Percentiles rank a stretch among this genome's conserved stretches.
phyloP scores from a whole-genome alignment of 2,329 filamentous ascomycete genomes.

The Phialophora chinensis region DNA sequence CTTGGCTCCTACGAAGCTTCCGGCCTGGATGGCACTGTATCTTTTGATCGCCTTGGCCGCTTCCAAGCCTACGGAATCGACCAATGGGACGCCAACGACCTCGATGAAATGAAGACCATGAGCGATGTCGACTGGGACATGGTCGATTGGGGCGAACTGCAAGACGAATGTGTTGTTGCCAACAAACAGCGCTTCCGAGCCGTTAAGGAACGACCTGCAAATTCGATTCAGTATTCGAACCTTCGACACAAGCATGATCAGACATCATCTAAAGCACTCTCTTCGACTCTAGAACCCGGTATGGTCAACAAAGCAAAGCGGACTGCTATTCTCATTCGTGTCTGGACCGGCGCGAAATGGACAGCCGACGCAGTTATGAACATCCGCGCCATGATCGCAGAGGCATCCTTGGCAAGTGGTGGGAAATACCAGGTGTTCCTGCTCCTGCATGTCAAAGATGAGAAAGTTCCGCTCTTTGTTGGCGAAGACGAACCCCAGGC shows the following conservation, averaged over 20 bases:
- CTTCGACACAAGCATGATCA: conserved; percentile 39
- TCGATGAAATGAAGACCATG: conserved; percentile 42
- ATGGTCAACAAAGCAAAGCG: conserved; percentile 49
- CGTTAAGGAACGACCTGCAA: conserved; percentile 37
- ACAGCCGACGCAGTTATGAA: conserved; percentile 80
- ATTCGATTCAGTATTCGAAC: conserved; percentile 42
- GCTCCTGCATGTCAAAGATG: conserved; percentile 82
- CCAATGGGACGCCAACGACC: conserved; percentile 39
- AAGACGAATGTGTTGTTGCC: conserved; percentile 67
- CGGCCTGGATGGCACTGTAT: conserved; percentile 68
- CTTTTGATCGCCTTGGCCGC: conserved; percentile 72
- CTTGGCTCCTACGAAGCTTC: conserved; percentile 69
- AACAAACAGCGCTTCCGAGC: conserved; percentile 68
- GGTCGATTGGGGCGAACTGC: conserved; percentile 74
- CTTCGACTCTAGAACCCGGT: conserved; percentile 35
- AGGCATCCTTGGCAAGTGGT: conserved; percentile 79
- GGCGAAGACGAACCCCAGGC: conserved; percentile 66
- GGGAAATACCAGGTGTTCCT: conserved; percentile 84
- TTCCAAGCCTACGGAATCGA: conserved; percentile 63
- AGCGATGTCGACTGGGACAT: conserved; percentile 61
- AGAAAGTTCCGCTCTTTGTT: conserved; percentile 73
- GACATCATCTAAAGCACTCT: conserved; percentile 27
- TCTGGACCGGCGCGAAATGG: conserved; percentile 82
- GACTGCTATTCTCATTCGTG: conserved; percentile 80
- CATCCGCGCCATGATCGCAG: conserved; percentile 80